Evolutionary conservation across 371 early-diverging fungal species (phyloP), one percentile per base, ranked within the genome.

Genomic region (Lichtheimia ramosa): DNA sequence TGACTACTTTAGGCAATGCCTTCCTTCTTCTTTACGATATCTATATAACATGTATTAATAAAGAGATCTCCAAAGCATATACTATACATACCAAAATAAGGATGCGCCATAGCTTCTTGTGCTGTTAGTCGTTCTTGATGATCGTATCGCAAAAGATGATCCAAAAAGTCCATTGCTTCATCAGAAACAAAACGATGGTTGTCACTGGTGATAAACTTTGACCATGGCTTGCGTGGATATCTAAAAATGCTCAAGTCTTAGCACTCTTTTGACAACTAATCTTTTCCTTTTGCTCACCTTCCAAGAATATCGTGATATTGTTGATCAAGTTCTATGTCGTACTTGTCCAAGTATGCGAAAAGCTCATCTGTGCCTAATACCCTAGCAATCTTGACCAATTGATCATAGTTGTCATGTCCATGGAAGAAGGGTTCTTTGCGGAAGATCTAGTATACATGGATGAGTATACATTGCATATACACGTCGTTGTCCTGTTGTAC

Each of bases 361-460:
- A 99, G 80, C 42, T 94, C 94, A 52, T 96, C 93, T 8, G 95
- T 96, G 42, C 99, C 99, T 46, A 99, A 83, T 7, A 95, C 90
- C 70, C 93, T 92, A 48, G 97, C 96, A 73, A 99, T 99, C 79
- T 95, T 95, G 42, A 96, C 94, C 58, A 99, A 85, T 77, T 99
- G 99, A 71, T 99, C 99, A 69, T 92, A 91, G 78, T 99, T 99
- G 76, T 98, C 97, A 55, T 91, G 89, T 21, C 99, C 99, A 68
- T 96, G 96, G 89, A 99, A 99, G 75, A 99, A 98, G 0, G 99
- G 99, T 61, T 96, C 97, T 79, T 94, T 95, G 63, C 95, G 92
- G 89, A 97, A 98, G 24, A 46, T 46, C 46, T 46, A 46, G 10
- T 13, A n/a, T 2, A 3, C n/a, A 10, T 46, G 10, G 18, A 18